Conservation (phyloP, 345 rosid species). For the Brassica rapa region DNA sequence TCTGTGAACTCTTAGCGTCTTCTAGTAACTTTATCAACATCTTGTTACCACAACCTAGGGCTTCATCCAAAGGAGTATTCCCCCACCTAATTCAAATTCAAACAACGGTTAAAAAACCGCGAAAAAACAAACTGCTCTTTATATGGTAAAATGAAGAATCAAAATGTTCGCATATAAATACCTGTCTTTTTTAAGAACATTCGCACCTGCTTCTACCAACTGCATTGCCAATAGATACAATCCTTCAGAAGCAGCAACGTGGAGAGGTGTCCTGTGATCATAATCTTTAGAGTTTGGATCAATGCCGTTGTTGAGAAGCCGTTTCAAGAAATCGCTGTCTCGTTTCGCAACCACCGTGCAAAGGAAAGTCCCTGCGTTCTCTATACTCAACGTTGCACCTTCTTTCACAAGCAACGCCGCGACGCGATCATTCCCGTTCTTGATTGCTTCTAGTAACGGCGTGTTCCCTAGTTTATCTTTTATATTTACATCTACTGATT, state of each 20-base stretch:
- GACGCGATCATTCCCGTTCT: constrained; percentile 64
- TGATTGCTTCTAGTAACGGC: constrained; percentile 80
- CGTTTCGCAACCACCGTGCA: constrained; percentile 59
- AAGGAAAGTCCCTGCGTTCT: constrained; percentile 69
- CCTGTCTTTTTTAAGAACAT: constrained; percentile 76
- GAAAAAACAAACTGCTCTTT: background rate
- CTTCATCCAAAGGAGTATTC: constrained; percentile 72
- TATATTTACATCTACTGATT: constrained; percentile 51
- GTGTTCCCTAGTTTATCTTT: constrained; percentile 72
- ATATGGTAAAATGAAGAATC: background rate
- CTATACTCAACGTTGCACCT: constrained; percentile 60
- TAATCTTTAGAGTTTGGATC: constrained; percentile 72
- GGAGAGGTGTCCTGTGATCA: constrained; percentile 77
- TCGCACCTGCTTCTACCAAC: constrained; percentile 71
- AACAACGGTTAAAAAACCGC: background rate
- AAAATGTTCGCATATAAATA: background rate
- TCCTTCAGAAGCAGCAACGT: constrained; percentile 81
- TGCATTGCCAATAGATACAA: constrained; percentile 46
- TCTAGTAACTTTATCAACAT: constrained; percentile 62
- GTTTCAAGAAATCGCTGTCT: constrained; percentile 57
- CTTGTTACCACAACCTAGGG: constrained; percentile 54
- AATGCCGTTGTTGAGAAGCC: constrained; percentile 58
- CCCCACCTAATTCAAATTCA: constrained; percentile 66
- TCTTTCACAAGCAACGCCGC: constrained; percentile 58
- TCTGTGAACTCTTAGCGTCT: constrained; percentile 53